Evolutionary conservation across 225 moss, liverwort and hornwort species (phyloP), one percentile per base, ranked within the genome.

Genomic region (Neckera pumila): DNA sequence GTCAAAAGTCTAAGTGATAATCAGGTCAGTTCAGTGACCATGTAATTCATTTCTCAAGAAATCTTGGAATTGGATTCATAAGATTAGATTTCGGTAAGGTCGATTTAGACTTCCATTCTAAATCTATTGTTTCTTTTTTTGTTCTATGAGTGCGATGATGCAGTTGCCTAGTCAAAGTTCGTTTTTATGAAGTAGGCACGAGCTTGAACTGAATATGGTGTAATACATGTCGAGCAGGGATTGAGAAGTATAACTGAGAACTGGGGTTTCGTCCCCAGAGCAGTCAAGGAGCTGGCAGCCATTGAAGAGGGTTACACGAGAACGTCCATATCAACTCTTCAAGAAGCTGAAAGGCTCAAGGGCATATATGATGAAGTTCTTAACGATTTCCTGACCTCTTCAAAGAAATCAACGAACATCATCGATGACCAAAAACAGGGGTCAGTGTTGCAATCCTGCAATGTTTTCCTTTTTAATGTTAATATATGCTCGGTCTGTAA

Each of bases 251-350:
- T 97, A 21, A 87, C 91, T 74, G 95, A 96, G 92, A 94, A 94
- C 61, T 97, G 97, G 96, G 93, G 90, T 64, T 95, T 97, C 85
- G 90, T 97, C 53, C 97, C 97, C 10, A 92, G 90, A 89, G 95
- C 96, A 75, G 94, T 97, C 31, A 96, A 90, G 90, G 94, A 95
- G 90, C 90, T 96, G 18, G 91, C 91, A 86, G 92, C 87, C 74
- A 86, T 95, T 81, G 92, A 93, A 93, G 87, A 89, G 90, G 88
- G 73, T 34, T 20, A 83, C 80, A 61, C 72, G 63, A 86, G 63
- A 70, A 87, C 81, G 67, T 84, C 90, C 73, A 89, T 30, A 77
- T 90, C 91, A 84, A 88, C 95, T 72, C 86, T 97, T 76, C 84
- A 81, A 88, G 96, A 97, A 88, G 97, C 94, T 47, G 94, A 96